Evolutionary conservation across 2,329 filamentous ascomycete species (phyloP), one percentile per base, ranked within the genome.

Genomic region (Phialophora expanda): DNA sequence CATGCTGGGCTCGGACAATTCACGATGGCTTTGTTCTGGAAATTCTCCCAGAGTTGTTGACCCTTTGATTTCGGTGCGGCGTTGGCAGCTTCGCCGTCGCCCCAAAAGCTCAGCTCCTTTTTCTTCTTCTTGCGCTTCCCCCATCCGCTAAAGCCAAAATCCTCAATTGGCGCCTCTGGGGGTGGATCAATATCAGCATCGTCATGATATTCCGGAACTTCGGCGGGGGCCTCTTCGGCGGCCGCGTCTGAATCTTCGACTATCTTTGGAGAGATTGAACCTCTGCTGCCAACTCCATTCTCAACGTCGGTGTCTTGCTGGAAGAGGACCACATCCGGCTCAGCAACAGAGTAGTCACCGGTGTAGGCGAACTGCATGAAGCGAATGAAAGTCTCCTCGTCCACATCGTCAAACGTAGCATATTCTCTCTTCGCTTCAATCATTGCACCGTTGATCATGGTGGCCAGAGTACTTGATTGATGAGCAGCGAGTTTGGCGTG

Each of bases 331-430:
- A 53, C 14, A 44, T 12, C 60, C 5, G 56, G 57, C 20, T 54
- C 51, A 11, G 66, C 61, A 17, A 62, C 62, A 9, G 67, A 57
- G 55, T 72, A 73, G 53, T 71, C 68, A 11, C 61, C 65, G 9
- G 58, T 72, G 56, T 72, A 72, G n/a, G 64, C 69, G 48, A 67
- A 73, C 48, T 72, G 61, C 7, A 70, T 51, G 60, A 73, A 70
- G 7, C 67, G 59, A 30, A 67, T 56, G 56, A 73, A 71, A 20
- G 71, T 72, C 3, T 66, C 64, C 53, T 67, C 68, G 17, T 71
- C 66, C 24, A 71, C 64, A 53, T 73, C 66, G 22, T 67, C 60
- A 24, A 69, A 54, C 20, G 66, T 61, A 32, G 56, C 63, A 44
- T 14, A 48, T 63, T 38, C 2, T 26, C 61, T 62, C 44, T 68